phyloP scores from a whole-genome alignment of 331 rosid species.

The Quercus phellos region DNA sequence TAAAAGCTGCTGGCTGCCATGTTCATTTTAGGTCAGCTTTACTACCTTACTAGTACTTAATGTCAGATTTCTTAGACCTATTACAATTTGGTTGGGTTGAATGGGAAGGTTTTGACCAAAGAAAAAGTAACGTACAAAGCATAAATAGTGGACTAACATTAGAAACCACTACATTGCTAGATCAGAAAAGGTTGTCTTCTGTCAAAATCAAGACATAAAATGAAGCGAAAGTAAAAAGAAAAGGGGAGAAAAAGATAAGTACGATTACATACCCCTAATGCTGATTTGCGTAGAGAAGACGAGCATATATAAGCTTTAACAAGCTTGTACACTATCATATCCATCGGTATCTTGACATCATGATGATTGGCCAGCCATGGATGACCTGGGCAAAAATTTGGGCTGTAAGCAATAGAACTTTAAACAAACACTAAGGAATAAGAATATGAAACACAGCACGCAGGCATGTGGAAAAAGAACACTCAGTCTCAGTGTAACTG shows the following conservation, averaged over 20 bases:
- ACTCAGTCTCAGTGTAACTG: not conserved
- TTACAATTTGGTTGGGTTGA: not conserved
- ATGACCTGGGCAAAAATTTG: conserved; percentile 57
- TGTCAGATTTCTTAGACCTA: not conserved
- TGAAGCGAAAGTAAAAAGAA: not conserved
- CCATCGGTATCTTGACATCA: conserved; percentile 58
- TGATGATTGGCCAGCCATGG: conserved; percentile 64
- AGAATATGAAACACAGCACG: conserved; percentile 1
- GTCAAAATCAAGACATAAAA: conserved; percentile 5
- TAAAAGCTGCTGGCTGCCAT: not conserved
- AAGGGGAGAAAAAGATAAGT: not conserved
- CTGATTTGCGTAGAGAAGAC: conserved; percentile 65
- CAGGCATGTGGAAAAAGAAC: conserved; percentile 17
- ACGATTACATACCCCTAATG: conserved; percentile 50
- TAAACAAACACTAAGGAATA: not conserved
- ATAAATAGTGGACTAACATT: not conserved
- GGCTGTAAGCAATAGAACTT: conserved; percentile 17
- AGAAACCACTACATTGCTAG: not conserved
- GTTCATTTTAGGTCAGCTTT: not conserved
- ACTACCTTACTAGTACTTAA: not conserved
- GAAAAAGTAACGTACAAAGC: not conserved
- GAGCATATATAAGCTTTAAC: conserved; percentile 62
- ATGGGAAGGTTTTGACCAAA: not conserved
- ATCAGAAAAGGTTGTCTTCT: not conserved
- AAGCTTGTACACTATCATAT: conserved; percentile 65